Base-by-base conservation (phyloP, 2,329 filamentous ascomycete species). In the Triangularia setosa region DNA sequence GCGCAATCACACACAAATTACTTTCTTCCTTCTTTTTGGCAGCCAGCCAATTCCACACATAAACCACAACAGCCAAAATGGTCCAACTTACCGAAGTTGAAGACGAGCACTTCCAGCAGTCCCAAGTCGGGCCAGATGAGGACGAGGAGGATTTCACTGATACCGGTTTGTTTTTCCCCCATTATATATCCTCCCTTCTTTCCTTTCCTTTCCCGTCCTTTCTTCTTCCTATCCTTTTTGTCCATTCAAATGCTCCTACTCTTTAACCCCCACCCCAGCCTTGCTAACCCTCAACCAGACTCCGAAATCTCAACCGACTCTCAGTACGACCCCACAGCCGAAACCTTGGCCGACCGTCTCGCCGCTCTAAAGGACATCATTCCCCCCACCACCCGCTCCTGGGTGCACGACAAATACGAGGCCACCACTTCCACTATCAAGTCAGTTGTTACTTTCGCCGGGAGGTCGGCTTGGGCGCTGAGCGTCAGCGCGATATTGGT, bases 41-140 rank as follows among this genome's bases (percentile, higher is more conserved):
- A 28, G 8, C 27, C 4, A 28, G 27, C 27, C 5, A 9, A 33
- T 8, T 58, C 6, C 30, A 23, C 57, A 54, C 33, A 65, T 40
- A 62, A 14, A 44, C 21, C 57, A 62, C 59, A 65, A 48, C 58
- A 65, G 69, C 64, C 80, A 88, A 79, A 73, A 97, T 98, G 94
- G 94, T 98, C 79, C 92, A 94, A 80, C 91, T 98, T 76, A 91
- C 92, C 76, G 94, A 98, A 84, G 94, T 98, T 75, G 90, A 96
- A 77, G 94, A 98, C 77, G 93, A 97, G 85, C 91, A 96, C 80
- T 96, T 97, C 83, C 84, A 90, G 80, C 82, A 86, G 77, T 81
- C 84, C 71, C 88, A 90, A 74, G 80, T 87, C 67, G 83, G 86
- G 64, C 86, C 88, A 65, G 89, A 93, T 71, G 90, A 95, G 72